phyloP scores from a whole-genome alignment of 305 asterid species.

The Ajuga reptans region DNA sequence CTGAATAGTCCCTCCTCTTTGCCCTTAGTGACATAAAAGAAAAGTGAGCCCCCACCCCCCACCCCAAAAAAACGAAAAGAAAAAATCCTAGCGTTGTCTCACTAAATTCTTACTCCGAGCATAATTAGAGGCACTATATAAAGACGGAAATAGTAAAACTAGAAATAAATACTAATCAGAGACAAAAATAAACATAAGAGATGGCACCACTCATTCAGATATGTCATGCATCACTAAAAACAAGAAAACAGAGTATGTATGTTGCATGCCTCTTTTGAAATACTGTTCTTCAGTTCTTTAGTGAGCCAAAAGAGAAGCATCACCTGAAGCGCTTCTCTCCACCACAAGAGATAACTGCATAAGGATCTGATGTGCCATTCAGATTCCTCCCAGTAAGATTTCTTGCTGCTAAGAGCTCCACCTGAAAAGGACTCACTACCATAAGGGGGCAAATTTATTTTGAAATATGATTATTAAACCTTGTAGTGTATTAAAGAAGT shows the following conservation, averaged over 20 bases:
- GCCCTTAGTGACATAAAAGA: not conserved
- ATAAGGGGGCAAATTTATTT: not conserved
- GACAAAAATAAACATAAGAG: not conserved
- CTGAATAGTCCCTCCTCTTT: not conserved
- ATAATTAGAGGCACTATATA: not conserved
- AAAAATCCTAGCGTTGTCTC: not conserved
- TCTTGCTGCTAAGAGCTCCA: slow-evolving; percentile 89
- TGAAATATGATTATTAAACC: not conserved
- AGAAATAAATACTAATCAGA: slow-evolving; percentile 4
- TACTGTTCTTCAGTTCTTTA: slow-evolving; percentile 17
- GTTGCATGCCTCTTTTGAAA: slow-evolving; percentile 21
- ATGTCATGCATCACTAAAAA: slow-evolving; percentile 12
- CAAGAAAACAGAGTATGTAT: slow-evolving; percentile 19
- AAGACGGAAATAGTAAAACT: slow-evolving; percentile 4
- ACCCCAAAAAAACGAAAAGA: not conserved
- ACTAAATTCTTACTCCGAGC: not conserved
- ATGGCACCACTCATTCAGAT: slow-evolving; percentile 8
- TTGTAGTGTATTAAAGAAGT: slow-evolving; percentile 6
- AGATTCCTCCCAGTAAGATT: slow-evolving; percentile 78
- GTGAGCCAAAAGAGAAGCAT: slow-evolving; percentile 31
- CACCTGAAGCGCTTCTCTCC: slow-evolving; percentile 84
- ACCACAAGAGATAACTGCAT: slow-evolving; percentile 82
- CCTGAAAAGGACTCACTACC: slow-evolving; percentile 39
- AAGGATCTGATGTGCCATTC: slow-evolving; percentile 93
- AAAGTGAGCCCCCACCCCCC: not conserved